Evolutionary conservation across 1,139 yeast species (phyloP).

Genomic region (Spencermartinsiella ligniputridi): DNA sequence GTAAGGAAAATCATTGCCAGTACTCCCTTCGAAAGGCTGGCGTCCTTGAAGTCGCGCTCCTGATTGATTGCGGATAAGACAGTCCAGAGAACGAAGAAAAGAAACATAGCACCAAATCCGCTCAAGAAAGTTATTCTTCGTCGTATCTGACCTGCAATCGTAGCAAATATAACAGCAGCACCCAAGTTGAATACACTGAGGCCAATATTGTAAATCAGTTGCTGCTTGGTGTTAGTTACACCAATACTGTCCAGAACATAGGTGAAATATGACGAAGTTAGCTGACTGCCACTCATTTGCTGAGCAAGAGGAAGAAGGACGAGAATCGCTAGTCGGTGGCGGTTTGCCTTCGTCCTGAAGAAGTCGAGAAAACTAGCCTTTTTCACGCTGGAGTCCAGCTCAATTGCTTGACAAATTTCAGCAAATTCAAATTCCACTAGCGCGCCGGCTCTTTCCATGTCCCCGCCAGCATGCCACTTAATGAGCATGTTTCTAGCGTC

Average conservation of each 20-base stretch:
- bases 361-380: constrained; percentile 36
- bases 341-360: constrained; percentile 33
- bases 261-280: constrained; percentile 10
- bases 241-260: constrained; percentile 12
- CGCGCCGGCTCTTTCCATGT: constrained; percentile 68
- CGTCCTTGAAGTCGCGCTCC: constrained; percentile 18
- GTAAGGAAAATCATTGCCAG: constrained; percentile 24
- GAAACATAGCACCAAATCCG: constrained; percentile 31
- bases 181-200: constrained; percentile 70
- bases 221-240: constrained; percentile 24
- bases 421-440: constrained; percentile 21
- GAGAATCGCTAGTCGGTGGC: constrained; percentile 39
- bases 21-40: constrained; percentile 23
- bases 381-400: constrained; percentile 18
- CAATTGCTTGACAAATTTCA: constrained; percentile 20
- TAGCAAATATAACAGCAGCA: constrained; percentile 61
- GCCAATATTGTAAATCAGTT: constrained; percentile 25
- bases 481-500: constrained; percentile 14
- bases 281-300: constrained; percentile 12
- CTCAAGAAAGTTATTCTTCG: constrained; percentile 32
- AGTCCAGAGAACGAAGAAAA: constrained; percentile 25
- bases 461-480: constrained; percentile 23
- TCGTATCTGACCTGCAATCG: constrained; percentile 14
- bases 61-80: constrained; percentile 25
- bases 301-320: constrained; percentile 19